These are phyloP conservation scores for Eutrema yunnanense DNA, from an alignment of 345 rosid genomes.

Conservation along the genomic window DNA sequence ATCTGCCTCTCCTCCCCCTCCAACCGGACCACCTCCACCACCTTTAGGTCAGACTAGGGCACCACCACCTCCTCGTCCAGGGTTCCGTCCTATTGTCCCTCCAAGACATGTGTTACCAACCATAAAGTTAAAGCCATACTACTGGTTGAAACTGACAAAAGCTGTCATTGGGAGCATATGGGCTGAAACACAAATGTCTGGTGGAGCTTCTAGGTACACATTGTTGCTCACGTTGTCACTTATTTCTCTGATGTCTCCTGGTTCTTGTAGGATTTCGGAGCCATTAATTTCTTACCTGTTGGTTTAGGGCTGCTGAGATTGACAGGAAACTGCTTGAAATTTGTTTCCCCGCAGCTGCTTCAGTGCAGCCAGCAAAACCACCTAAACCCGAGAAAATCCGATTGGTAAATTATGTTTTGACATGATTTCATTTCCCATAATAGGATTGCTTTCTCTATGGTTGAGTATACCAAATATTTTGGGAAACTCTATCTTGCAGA, in stretches of 20 bases:
- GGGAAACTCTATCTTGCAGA: conserved; percentile 37
- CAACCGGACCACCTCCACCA: conserved; percentile 41
- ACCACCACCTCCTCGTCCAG: conserved; percentile 53
- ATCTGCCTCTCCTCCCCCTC: conserved; percentile 16
- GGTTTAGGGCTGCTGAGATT: conserved; percentile 78
- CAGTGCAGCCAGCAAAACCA: conserved; percentile 45
- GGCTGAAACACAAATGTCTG: conserved; percentile 89
- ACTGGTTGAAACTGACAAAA: conserved; percentile 92
- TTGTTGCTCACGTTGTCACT: conserved; percentile 3
- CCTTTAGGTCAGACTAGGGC: conserved; percentile 32
- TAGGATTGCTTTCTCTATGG: not conserved
- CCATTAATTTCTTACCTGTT: conserved; percentile 8
- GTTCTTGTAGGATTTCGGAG: conserved; percentile 2
- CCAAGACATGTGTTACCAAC: conserved; percentile 59
- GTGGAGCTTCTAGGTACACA: conserved; percentile 76
- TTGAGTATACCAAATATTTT: not conserved
- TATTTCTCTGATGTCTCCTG: conserved; percentile 6
- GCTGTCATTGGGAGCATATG: conserved; percentile 93
- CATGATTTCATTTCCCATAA: not conserved
- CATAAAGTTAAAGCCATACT: conserved; percentile 87
- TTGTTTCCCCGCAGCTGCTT: conserved; percentile 74
- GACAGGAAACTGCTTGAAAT: conserved; percentile 87
- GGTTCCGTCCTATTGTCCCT: conserved; percentile 28
- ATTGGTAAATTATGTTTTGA: conserved; percentile 48
- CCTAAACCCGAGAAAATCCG: conserved; percentile 82